These are phyloP conservation scores for Pleurotus tuoliensis DNA, from an alignment of 768 basidiomycete genomes.

Conservation along the genomic window DNA sequence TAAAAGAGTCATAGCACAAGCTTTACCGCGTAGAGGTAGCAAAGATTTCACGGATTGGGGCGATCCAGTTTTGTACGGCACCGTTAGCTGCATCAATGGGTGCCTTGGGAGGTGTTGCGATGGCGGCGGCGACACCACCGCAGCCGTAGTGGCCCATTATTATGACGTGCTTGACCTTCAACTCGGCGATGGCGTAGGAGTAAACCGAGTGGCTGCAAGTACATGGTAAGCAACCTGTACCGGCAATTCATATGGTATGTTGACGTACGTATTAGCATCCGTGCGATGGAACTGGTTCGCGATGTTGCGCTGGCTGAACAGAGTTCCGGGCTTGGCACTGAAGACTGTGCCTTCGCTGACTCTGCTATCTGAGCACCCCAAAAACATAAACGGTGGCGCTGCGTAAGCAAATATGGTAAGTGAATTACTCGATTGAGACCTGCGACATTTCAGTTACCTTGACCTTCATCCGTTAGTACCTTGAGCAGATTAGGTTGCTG, in stretches of 20 bases:
- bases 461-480: conserved; percentile 27
- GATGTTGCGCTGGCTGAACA: conserved; percentile 36
- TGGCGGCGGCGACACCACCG: conserved; percentile 36
- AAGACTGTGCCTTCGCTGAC: conserved; percentile 35
- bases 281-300: conserved; percentile 35
- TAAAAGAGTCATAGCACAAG: background rate
- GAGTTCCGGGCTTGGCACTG: conserved; percentile 32
- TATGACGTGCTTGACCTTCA: conserved; percentile 35
- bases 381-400: conserved; percentile 32
- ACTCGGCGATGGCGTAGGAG: conserved; percentile 32
- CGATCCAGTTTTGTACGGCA: conserved; percentile 37
- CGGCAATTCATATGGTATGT: background rate
- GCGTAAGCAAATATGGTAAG: background rate
- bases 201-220: conserved; percentile 27
- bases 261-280: conserved; percentile 31
- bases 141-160: conserved; percentile 44
- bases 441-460: conserved; percentile 17
- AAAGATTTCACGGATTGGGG: conserved; percentile 35
- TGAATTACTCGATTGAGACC: too few species aligned
- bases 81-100: conserved; percentile 23
- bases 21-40: conserved; percentile 28
- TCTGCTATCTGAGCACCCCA: conserved; percentile 37
- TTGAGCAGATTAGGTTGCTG: conserved; percentile 24
- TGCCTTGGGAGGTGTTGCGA: conserved; percentile 19
- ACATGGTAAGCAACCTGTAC: background rate